Evolutionary conservation across 331 rosid genomes (phyloP).

Genomic region (Prunus yedoensis): DNA sequence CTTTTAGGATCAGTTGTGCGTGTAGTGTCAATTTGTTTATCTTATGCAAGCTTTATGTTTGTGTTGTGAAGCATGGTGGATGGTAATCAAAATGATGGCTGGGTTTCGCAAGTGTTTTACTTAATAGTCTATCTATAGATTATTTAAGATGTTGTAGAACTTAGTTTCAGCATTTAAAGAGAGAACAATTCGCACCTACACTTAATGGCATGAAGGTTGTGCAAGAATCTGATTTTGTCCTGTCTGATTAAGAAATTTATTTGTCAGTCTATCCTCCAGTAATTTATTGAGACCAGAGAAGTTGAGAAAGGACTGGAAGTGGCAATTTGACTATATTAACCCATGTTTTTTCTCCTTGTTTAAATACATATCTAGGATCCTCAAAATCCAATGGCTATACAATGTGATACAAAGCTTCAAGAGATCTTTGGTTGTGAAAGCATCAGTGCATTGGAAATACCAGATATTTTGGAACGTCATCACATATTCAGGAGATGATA

Average conservation of each 20-base stretch:
- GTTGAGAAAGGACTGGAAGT: background rate
- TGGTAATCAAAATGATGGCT: background rate
- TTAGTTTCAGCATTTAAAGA: slow-evolving; percentile 4
- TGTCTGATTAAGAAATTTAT: background rate
- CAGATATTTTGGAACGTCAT: slow-evolving; percentile 65
- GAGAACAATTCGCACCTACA: background rate
- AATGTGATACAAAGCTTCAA: slow-evolving; percentile 72
- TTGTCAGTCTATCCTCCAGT: background rate
- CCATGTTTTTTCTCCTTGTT: slow-evolving; percentile 7
- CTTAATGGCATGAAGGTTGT: no score
- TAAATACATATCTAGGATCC: slow-evolving; percentile 60
- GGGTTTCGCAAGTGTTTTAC: background rate
- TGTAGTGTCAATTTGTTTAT: no score
- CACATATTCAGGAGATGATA: slow-evolving; percentile 72
- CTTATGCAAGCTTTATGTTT: background rate
- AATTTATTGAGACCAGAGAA: background rate
- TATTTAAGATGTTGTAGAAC: slow-evolving; percentile 8
- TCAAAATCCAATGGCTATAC: slow-evolving; percentile 58
- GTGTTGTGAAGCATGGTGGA: background rate
- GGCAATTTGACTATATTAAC: slow-evolving; percentile 10
- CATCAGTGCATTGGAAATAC: slow-evolving; percentile 72
- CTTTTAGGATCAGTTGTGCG: background rate
- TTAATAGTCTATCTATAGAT: background rate
- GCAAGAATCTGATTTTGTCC: background rate
- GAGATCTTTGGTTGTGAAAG: slow-evolving; percentile 80